phyloP scores from a whole-genome alignment of 2,329 filamentous ascomycete genomes.

The Lachnellula willkommii region DNA sequence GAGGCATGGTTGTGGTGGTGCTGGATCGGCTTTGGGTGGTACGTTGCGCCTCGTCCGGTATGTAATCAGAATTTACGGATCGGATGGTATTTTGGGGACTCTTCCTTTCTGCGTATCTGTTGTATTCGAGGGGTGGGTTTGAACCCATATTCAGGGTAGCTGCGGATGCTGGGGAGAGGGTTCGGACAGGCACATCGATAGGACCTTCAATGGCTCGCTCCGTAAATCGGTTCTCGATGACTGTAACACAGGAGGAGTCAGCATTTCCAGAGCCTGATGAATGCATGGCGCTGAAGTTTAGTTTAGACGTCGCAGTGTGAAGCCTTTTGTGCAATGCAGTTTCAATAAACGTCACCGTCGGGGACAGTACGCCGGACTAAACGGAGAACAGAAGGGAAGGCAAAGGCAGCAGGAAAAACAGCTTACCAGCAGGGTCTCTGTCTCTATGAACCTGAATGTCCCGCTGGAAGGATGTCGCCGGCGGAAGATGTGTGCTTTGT shows the following conservation, averaged over 20 bases:
- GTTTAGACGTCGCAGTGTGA: background rate
- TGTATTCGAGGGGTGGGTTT: conserved; percentile 5
- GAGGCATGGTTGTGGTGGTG: conserved; percentile 13
- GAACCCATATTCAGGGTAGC: conserved; percentile 26
- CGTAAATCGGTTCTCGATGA: background rate
- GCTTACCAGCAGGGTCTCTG: conserved; percentile 17
- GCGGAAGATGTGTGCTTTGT: conserved; percentile 10
- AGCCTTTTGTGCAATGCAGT: background rate
- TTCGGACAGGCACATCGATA: conserved; percentile 19
- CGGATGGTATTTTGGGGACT: conserved; percentile 23
- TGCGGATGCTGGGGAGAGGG: conserved; percentile 24
- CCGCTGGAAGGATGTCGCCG: conserved; percentile 4
- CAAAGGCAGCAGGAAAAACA: background rate
- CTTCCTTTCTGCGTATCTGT: conserved; percentile 8
- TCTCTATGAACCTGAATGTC: conserved; percentile 16
- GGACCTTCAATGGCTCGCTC: background rate
- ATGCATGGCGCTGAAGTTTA: background rate
- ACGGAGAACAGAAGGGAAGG: background rate
- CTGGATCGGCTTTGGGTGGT: too few relatives aligned
- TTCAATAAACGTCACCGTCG: background rate
- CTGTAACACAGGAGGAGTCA: background rate
- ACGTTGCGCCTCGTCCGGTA: conserved; percentile 7
- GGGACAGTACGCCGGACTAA: background rate
- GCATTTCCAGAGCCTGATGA: background rate
- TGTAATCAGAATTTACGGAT: conserved; percentile 25